Evolutionary conservation across 345 rosid species (phyloP), one percentile per base, ranked within the genome.

Genomic region (Eucalyptus decipiens): DNA sequence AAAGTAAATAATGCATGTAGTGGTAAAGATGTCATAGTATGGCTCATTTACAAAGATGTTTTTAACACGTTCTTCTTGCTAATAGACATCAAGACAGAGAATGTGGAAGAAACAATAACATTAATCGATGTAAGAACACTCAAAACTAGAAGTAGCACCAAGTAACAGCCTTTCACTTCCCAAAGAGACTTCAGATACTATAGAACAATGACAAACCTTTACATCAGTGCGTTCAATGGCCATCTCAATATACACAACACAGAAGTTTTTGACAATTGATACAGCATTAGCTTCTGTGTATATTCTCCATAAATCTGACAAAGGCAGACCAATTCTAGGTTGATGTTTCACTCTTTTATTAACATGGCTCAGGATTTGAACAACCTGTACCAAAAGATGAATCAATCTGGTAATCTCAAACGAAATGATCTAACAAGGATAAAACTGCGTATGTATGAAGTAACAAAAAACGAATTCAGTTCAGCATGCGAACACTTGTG

Each of bases 331-430:
- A 89, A 97, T 97, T 85, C 94, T 94, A 69, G 87, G 93, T 90
- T 94, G 98, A 92, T 96, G 96, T 90, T 96, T 97, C 92, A 97
- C 98, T 93, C 99, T 95, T 94, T 95, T 96, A 94, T 97, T 96
- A 89, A 96, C 99, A 89, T 97, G 99, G 92, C 97, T 96, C 91
- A 97, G 89, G 85, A 97, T 95, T 93, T 97, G 99, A 89, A 97
- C 96, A 92, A 96, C 99, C 99, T 97, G 92, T 16, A 51, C 91
- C 56, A 47, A 60, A 16, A 81, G 60, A 50, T 15, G 23, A 28
- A 88, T 30, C 56, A 87, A 43, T n/a, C 80, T 67, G 40, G 80
- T 67, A 23, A 67, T 67, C 6, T 34, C 40, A 51, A 72, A 65
- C 34, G 14, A 62, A 40, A 28, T 50, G 16, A 32, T 88, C 18